Base-by-base conservation (phyloP, 495 filamentous ascomycete species). In the Astrothelium subdiscretum region DNA sequence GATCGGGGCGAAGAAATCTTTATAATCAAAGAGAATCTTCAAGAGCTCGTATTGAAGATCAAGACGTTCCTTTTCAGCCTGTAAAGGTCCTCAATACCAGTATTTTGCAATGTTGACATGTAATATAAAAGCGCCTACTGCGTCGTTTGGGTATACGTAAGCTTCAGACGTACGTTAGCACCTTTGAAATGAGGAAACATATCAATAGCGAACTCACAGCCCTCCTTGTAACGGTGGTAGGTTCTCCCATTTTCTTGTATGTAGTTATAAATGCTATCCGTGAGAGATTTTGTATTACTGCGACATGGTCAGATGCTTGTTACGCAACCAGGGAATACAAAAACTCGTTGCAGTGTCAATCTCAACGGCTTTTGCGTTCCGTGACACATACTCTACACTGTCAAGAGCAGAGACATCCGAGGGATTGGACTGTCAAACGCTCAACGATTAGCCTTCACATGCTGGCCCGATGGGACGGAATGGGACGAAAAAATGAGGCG, bases 31-130 rank as follows among this genome's bases (percentile, higher is more conserved):
- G 13, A 73, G 63, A 8, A 68, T 63, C 58, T 69, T 73, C 24
- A 71, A 57, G 11, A 73, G 66, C 64, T 73, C 67, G 43, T 67
- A 69, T 48, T 70, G 69, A 15, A 71, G 65, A 59, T 71, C 69
- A 20, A 71, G 59, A 31, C 69, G 35, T 26, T 71, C 71, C 27
- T 59, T 69, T 57, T 73, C 71, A 40, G 57, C 52, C 71, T 73
- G 44, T 11, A 52, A 2, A 18, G 18, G 31, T 20, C 63, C n/a
- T 69, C 59, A 71, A 66, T 62, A 24, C 27, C 6, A 12, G 57
- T 54, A 31, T 29, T 24, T 54, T 1, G 58, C 58, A 38, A 2
- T 42, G 18, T n/a, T n/a, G n/a, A n/a, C n/a, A 51, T 29, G 12
- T 6, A 22, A 31, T 22, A 13, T 22, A 52, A 29, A 63, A 15